Base-by-base conservation (phyloP, 208 protist species). In the Leishmania amazonensis region DNA sequence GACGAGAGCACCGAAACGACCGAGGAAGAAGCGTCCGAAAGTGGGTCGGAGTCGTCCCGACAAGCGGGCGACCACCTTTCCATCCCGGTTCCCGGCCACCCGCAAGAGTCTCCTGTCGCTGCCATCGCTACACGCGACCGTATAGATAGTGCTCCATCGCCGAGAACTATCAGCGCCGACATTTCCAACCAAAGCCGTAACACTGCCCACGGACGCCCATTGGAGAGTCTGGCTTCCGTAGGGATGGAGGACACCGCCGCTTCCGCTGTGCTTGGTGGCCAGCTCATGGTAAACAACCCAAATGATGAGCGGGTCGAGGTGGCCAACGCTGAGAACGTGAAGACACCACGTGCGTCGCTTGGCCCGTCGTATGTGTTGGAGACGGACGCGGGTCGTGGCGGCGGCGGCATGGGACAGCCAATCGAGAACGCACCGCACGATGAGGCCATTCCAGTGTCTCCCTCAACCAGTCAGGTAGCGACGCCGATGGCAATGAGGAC, bases 291-390 rank as follows among this genome's bases (percentile, higher is more conserved):
- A 47, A 98, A 98, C 88, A 92, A 98, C 78, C 93, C 93, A 0
- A 97, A 94, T 83, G 97, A 98, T 83, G 97, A 98, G 84, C 84
- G 90, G 2, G 80, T 98, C 6, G 89, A 89, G 13, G 88, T 98
- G 49, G 85, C 81, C 31, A 87, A 89, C 40, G 87, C 81, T 13
- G 91, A 95, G 62, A 84, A 81, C 70, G 79, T 96, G 42, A 51
- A 83, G 31, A 96, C 95, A 24, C 94, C 95, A 70, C 85, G 72
- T 38, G 81, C 76, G 21, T 65, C 49, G 67, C 24, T 68, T 73
- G 79, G 79, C 75, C 79, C 57, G 64, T 47, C 28, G 60, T 47
- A 49, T 80, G 35, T 80, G 71, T 51, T 78, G n/a, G 81, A 40
- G 40, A 71, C 60, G 7, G 77, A 77, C 35, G 80, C 58, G 17